A percentile compares a stretch with the other conserved stretches of the same genome.
Conservation (phyloP, 2,329 filamentous ascomycete species). For the Clonostachys chloroleuca region DNA sequence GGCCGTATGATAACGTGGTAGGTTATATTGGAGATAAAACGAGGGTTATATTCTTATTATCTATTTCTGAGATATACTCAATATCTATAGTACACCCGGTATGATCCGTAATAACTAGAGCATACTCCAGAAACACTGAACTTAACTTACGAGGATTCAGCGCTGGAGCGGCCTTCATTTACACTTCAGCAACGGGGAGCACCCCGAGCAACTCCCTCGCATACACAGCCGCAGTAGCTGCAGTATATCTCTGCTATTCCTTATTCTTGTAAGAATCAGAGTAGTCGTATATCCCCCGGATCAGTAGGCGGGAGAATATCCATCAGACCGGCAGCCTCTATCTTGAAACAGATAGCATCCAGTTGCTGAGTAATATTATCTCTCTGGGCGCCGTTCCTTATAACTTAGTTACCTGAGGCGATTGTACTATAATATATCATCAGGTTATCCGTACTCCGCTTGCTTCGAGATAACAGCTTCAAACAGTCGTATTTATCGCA, state of each 20-base stretch:
- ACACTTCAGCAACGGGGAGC: not conserved
- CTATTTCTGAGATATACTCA: too few species aligned
- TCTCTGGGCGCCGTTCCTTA: conserved; percentile 18
- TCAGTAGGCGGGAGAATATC: conserved; percentile 17
- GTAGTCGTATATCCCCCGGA: conserved; percentile 26
- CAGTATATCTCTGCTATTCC: conserved; percentile 15
- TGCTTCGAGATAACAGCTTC: not conserved
- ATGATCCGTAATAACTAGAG: too few species aligned
- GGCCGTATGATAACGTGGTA: too few species aligned
- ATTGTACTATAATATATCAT: conserved; percentile 10
- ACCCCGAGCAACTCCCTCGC: conserved; percentile 6
- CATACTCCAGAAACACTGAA: too few species aligned
- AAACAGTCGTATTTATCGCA: conserved; percentile 1
- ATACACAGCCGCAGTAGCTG: conserved; percentile 14
- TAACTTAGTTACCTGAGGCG: conserved; percentile 23
- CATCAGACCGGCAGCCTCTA: conserved; percentile 5
- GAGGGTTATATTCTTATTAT: too few species aligned
- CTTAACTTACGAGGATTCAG: too few species aligned
- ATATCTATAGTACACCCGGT: too few species aligned
- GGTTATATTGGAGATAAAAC: too few species aligned
- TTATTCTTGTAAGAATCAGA: conserved; percentile 20
- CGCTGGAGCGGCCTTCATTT: too few species aligned
- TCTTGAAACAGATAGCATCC: conserved; percentile 13
- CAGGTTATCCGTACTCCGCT: not conserved
- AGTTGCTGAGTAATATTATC: conserved; percentile 13